Base-by-base conservation (phyloP, 2,329 filamentous ascomycete species). In the Arthroderma uncinatum region DNA sequence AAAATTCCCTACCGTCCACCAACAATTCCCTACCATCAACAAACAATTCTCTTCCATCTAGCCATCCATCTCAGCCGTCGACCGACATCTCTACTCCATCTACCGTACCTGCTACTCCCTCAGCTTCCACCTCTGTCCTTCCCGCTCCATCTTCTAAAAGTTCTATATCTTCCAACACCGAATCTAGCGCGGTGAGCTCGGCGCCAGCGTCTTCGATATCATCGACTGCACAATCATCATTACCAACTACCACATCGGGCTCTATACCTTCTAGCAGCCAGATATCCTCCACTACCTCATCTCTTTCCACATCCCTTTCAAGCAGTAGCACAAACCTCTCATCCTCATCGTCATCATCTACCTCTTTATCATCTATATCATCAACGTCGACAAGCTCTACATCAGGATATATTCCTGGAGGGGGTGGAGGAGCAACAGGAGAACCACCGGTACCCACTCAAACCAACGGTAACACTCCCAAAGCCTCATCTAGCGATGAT, bases 401-500 rank as follows among this genome's bases (percentile, higher is more conserved):
- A 8, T 55, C 55, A 52, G 53, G 37, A 21, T 53, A 39, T 8
- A 39, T 52, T n/a, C 50, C 58, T 42, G 44, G 44, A 25, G 54
- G 25, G 50, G 56, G 52, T 14, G 61, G 60, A 54, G 63, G 61
- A 57, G 36, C 36, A 10, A 42, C 33, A 37, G 58, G n/a, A 16
- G 19, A 50, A 33, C 47, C 47, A 30, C 25, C 47, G 2, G 47
- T 25, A 33, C 25, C 47, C n/a, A 33, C 47, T 30, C 23, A 50
- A 50, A n/a, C 58, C n/a, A 53, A 39, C 10, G 54, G 54, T 16
- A 42, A 47, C 19, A 28, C 19, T 30, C 28, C 60, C 14, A 50
- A 48, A n/a, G 25, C 57, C 12, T 54, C 58, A 14, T 55, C 63
- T 19, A 64, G 60, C 30, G 64, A 66, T 33, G 68, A 73, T 47